Conservation (phyloP, 2,329 filamentous ascomycete genomes). For the Calonectria montana region DNA sequence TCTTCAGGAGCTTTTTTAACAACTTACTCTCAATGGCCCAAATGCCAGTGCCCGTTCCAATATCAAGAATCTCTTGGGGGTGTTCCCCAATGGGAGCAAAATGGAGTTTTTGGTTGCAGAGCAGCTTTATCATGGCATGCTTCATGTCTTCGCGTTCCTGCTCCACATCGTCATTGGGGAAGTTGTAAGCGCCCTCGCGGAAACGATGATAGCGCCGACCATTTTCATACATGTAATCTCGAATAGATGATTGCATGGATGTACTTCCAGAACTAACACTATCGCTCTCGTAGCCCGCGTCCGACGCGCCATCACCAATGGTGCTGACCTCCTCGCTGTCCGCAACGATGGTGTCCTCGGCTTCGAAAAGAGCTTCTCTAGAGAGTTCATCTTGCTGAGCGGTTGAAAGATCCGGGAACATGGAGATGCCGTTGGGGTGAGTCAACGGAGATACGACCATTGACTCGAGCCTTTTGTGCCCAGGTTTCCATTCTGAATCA, state of each 20-base stretch:
- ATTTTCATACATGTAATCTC: slow-evolving; percentile 66
- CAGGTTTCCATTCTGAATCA: neutral
- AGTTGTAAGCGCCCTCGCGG: slow-evolving; percentile 65
- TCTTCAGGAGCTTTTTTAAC: neutral
- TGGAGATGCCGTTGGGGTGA: slow-evolving; percentile 51
- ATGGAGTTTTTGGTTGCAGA: slow-evolving; percentile 61
- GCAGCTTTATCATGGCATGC: slow-evolving; percentile 62
- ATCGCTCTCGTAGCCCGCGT: slow-evolving; percentile 53
- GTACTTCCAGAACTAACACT: slow-evolving; percentile 50
- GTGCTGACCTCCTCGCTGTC: slow-evolving; percentile 45
- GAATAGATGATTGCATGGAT: slow-evolving; percentile 53
- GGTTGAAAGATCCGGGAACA: slow-evolving; percentile 51
- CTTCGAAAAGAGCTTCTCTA: slow-evolving; percentile 50
- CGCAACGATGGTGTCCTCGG: slow-evolving; percentile 50
- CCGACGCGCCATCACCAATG: slow-evolving; percentile 40
- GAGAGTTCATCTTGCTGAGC: slow-evolving; percentile 51
- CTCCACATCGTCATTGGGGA: slow-evolving; percentile 71
- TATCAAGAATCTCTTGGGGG: slow-evolving; percentile 64
- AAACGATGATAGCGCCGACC: slow-evolving; percentile 69
- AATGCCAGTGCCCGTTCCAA: slow-evolving; percentile 69
- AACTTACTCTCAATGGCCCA: slow-evolving; percentile 67
- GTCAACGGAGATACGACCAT: slow-evolving; percentile 46
- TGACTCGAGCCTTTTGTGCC: slow-evolving; percentile 31
- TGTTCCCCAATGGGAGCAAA: slow-evolving; percentile 62
- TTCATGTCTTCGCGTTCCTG: slow-evolving; percentile 70